A percentile compares a stretch with the other conserved stretches of the same genome.
Conservation (phyloP, 2,329 filamentous ascomycete species). For the Fusarium nodosum region DNA sequence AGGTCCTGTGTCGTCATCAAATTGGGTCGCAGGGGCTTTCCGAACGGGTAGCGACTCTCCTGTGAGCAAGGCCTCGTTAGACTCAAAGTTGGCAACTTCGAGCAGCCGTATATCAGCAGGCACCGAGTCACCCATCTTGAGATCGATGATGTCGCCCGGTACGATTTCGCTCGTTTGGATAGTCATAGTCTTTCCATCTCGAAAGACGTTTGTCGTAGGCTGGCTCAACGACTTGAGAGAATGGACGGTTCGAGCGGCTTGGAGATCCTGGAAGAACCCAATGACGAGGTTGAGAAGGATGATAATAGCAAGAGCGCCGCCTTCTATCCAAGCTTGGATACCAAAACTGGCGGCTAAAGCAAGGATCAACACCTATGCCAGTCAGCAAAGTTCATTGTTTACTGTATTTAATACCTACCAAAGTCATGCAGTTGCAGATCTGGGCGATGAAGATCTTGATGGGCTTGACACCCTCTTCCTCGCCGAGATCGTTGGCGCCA, state of each 20-base stretch:
- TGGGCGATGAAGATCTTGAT: slow-evolving; percentile 74
- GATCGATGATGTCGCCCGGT: slow-evolving; percentile 68
- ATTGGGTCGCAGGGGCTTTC: slow-evolving; percentile 62
- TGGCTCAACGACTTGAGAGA: slow-evolving; percentile 58
- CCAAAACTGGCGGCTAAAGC: slow-evolving; percentile 69
- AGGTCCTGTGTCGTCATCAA: slow-evolving; percentile 57
- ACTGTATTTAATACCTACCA: slow-evolving; percentile 58
- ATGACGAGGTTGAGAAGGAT: slow-evolving; percentile 71
- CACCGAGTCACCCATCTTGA: slow-evolving; percentile 69
- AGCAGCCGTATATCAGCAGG: slow-evolving; percentile 68
- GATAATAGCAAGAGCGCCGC: slow-evolving; percentile 68
- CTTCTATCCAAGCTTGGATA: slow-evolving; percentile 71
- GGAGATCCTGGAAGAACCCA: slow-evolving; percentile 61
- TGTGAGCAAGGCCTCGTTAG: slow-evolving; percentile 37
- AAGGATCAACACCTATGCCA: slow-evolving; percentile 62
- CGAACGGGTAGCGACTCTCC: slow-evolving; percentile 66
- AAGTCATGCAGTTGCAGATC: slow-evolving; percentile 77
- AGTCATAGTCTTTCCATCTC: slow-evolving; percentile 32
- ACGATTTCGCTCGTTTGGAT: slow-evolving; percentile 36
- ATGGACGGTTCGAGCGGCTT: slow-evolving; percentile 63
- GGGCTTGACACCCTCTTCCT: slow-evolving; percentile 70
- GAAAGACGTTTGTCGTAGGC: slow-evolving; percentile 40
- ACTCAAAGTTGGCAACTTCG: slow-evolving; percentile 36
- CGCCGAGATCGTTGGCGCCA: slow-evolving; percentile 74
- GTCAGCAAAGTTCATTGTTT: background rate